phyloP scores from a whole-genome alignment of 1,284 basidiomycete genomes.

The Boletus smithii region DNA sequence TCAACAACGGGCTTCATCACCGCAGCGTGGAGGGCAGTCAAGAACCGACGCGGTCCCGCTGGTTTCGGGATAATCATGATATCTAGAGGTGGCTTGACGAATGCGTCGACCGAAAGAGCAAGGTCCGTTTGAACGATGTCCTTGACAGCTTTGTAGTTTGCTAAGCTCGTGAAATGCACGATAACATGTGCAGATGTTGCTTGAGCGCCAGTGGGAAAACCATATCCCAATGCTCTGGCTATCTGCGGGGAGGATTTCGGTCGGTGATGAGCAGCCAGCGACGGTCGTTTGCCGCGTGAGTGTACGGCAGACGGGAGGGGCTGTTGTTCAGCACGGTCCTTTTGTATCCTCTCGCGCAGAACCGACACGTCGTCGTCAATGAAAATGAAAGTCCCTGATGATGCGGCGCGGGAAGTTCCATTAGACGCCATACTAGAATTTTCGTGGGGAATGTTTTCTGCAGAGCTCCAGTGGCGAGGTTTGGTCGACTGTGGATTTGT shows the following conservation, averaged over 20 bases:
- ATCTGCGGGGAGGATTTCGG: conserved; percentile 78
- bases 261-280: conserved; percentile 63
- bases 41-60: conserved; percentile 84
- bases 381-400: conserved; percentile 63
- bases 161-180: conserved; percentile 86
- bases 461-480: conserved; percentile 23
- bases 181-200: conserved; percentile 52
- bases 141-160: conserved; percentile 84
- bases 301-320: conserved; percentile 43
- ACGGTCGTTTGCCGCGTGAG: conserved; percentile 64
- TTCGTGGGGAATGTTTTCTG: conserved; percentile 23
- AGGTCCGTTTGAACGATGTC: conserved; percentile 78
- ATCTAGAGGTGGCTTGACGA: conserved; percentile 56
- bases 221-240: conserved; percentile 49
- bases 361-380: conserved; percentile 86
- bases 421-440: conserved; percentile 13
- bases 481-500: conserved; percentile 15
- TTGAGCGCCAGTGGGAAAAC: conserved; percentile 28
- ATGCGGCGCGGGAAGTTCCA: conserved; percentile 22
- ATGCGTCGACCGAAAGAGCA: conserved; percentile 39
- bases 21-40: conserved; percentile 87
- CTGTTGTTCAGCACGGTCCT: conserved; percentile 55
- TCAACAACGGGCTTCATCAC: conserved; percentile 82
- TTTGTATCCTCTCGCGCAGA: conserved; percentile 66
- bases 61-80: conserved; percentile 95